Percentiles rank a stretch among this genome's conserved stretches.
Evolutionary conservation across 2,329 filamentous ascomycete genomes (phyloP).

Genomic region (Aphanocladium album): DNA sequence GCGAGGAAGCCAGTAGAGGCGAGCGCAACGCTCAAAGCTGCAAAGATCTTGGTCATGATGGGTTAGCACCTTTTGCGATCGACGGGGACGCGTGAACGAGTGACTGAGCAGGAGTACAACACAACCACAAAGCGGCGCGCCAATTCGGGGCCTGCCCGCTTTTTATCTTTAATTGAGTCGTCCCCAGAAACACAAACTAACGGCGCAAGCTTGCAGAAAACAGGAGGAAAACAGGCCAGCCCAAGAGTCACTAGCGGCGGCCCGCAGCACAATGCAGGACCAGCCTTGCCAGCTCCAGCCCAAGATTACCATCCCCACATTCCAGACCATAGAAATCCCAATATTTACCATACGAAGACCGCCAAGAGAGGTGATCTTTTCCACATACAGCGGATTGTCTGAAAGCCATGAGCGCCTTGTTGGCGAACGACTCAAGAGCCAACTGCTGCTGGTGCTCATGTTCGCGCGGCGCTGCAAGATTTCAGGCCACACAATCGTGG

Average conservation of each 20-base stretch:
- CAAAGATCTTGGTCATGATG: slow-evolving; percentile 10
- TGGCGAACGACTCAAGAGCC: neutral
- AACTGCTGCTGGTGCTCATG: neutral
- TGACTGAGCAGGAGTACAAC: neutral
- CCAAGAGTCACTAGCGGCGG: neutral
- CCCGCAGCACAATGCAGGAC: neutral
- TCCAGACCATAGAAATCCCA: slow-evolving; percentile 1
- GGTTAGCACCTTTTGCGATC: neutral
- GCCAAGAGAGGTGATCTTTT: slow-evolving; percentile 4
- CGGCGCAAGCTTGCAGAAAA: neutral
- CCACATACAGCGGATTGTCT: neutral
- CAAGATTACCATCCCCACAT: slow-evolving; percentile 9
- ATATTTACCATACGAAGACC: neutral
- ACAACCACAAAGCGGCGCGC: neutral
- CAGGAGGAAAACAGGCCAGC: neutral
- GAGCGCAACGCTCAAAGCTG: slow-evolving; percentile 7
- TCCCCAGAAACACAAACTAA: neutral
- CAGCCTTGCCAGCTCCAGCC: slow-evolving; percentile 3
- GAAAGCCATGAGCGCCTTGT: slow-evolving; percentile 5
- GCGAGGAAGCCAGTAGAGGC: slow-evolving; percentile 4
- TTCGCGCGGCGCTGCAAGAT: neutral
- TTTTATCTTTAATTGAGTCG: neutral
- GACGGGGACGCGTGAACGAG: neutral
- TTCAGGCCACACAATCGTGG: neutral
- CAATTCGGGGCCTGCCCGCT: neutral